Percentiles rank a stretch among this genome's conserved stretches.
Evolutionary conservation across 495 filamentous ascomycete species (phyloP).

Genomic region (Chaetomium fimeti): DNA sequence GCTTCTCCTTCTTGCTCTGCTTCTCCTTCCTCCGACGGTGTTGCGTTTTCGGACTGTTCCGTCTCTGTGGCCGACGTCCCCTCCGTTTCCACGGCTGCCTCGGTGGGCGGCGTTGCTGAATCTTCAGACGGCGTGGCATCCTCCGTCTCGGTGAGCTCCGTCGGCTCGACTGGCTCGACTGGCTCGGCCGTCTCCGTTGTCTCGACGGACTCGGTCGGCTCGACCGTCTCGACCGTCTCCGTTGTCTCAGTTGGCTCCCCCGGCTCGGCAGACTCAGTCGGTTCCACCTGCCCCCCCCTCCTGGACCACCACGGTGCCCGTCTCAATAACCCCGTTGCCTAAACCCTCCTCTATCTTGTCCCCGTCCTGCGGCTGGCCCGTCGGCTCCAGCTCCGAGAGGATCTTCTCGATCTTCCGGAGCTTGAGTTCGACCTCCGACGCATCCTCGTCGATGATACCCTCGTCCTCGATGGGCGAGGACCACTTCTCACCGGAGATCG

Average conservation of each 20-base stretch:
- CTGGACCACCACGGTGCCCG: constrained; percentile 6
- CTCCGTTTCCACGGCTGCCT: neutral
- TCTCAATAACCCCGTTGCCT: neutral
- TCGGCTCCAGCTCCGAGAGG: constrained; percentile 41
- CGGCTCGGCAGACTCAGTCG: neutral
- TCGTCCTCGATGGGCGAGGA: neutral
- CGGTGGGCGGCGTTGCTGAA: neutral
- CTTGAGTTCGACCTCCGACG: constrained; percentile 30
- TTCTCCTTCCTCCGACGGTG: neutral
- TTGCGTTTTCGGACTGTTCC: neutral
- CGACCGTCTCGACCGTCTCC: neutral
- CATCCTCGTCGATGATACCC: constrained; percentile 15
- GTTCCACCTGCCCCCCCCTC: neutral
- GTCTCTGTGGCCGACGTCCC: neutral
- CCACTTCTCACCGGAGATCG: constrained; percentile 11
- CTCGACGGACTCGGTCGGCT: neutral
- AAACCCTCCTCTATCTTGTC: neutral
- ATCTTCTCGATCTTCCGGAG: constrained; percentile 43
- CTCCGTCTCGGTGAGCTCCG: neutral
- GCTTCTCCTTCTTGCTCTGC: neutral
- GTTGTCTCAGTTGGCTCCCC: neutral
- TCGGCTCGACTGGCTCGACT: neutral
- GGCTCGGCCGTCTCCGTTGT: neutral
- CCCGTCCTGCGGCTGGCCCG: constrained; percentile 27
- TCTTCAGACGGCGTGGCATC: neutral